Evolutionary conservation across 192 early-diverging fungal genomes (phyloP), one percentile per base, ranked within the genome.

Genomic region (Pilaira anomala): DNA sequence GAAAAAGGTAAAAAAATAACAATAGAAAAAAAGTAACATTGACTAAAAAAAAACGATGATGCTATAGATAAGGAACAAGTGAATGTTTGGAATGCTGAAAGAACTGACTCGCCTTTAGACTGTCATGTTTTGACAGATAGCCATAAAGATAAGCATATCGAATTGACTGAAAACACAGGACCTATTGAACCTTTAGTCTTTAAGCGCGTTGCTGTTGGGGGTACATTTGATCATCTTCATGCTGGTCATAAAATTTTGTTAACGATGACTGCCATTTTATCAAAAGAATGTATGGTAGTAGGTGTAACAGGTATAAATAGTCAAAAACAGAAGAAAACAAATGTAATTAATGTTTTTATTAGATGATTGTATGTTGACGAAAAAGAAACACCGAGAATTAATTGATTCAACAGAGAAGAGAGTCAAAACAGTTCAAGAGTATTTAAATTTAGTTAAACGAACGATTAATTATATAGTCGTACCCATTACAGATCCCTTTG

Each of bases 211-310:
- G 88, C 80, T 11, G 65, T 96, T 7, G 97, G 97, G 22, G 97
- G 97, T 14, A 97, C 97, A 18, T 99, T 99, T 80, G 97, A 99
- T 75, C 95, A 97, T 67, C 75, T 99, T 51, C 97, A 99, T 63
- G 75, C 84, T 1, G 97, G 95, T 9, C 97, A 99, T 73, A 94
- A 97, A 80, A 91, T 97, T 33, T 74, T 99, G 13, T 78, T 99
- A 30, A 88, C 92, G 0, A 88, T 88, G 68, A 83, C 91, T 0
- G 89, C 86, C 0, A 84, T 88, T 72, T 75, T 93, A 8, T 72
- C 91, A 4, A 72, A 74, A 9, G 73, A 85, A 52, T 58, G 82
- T 62, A 58, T 91, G 61, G 63, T 88, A 56, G 85, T 91, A 65
- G 85, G 95, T 51, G 77, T 93, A 44, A 84, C 88, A 72, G 88